phyloP scores from a whole-genome alignment of 176 grass and related monocot species.

The Oryza nivara region DNA sequence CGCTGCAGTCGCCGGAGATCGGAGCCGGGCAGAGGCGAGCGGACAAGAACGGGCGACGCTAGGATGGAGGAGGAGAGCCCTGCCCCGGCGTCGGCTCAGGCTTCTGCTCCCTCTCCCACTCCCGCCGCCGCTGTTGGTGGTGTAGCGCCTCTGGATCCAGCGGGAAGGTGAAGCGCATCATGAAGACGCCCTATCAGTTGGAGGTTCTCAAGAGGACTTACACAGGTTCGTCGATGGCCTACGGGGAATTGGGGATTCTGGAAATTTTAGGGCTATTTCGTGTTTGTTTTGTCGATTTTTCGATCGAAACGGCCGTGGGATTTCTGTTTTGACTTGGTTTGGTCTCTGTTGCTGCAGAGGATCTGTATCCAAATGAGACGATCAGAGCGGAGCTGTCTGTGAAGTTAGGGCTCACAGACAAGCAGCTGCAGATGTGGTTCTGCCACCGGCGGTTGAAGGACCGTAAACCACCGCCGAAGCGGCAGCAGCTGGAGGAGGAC shows the following conservation, averaged over 20 bases:
- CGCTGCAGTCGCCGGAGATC: too few relatives aligned
- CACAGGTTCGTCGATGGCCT: slow-evolving; percentile 49
- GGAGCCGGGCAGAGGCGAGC: too few relatives aligned
- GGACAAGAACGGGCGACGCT: too few relatives aligned
- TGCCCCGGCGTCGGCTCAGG: neutral
- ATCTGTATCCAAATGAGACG: too few relatives aligned
- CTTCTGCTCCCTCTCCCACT: neutral
- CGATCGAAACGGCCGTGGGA: neutral
- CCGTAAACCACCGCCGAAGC: slow-evolving; percentile 55
- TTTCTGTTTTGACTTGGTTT: slow-evolving; percentile 26
- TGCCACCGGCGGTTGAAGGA: slow-evolving; percentile 92
- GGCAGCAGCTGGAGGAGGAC: slow-evolving; percentile 59
- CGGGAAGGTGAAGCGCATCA: slow-evolving; percentile 74
- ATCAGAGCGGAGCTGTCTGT: too few relatives aligned
- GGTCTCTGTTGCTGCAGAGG: slow-evolving; percentile 32
- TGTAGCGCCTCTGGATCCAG: slow-evolving; percentile 47
- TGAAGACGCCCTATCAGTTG: slow-evolving; percentile 97
- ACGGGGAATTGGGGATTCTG: neutral
- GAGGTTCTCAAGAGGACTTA: slow-evolving; percentile 91
- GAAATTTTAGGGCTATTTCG: neutral
- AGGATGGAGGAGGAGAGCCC: slow-evolving; percentile 27
- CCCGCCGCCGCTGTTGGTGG: slow-evolving; percentile 30
- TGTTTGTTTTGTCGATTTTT: neutral
- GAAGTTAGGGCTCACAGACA: slow-evolving; percentile 70
- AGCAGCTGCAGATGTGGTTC: slow-evolving; percentile 99